Conservation (phyloP, 441 rosid genomes). For the Adansonia gregorii region DNA sequence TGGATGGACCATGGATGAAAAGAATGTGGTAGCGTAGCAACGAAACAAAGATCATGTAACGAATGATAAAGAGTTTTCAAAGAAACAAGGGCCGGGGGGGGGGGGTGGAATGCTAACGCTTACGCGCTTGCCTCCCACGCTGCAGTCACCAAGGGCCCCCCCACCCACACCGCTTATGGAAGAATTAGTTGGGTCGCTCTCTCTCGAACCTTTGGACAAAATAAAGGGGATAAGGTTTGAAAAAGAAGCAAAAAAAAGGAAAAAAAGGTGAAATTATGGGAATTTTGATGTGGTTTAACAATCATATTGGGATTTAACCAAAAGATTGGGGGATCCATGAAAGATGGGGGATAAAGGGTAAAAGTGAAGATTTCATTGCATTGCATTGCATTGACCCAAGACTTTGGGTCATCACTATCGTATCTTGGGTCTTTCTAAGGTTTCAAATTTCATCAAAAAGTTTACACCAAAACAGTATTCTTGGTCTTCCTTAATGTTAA, state of each 20-base stretch:
- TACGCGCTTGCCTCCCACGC: slow-evolving; percentile 39
- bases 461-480: background rate
- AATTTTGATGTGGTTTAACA: background rate
- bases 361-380: slow-evolving; percentile 2
- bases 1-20: slow-evolving; percentile 13
- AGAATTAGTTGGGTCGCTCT: background rate
- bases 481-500: too few relatives aligned
- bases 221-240: slow-evolving; percentile 27
- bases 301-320: slow-evolving; percentile 19
- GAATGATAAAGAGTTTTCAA: background rate
- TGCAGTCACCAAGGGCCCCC: slow-evolving; percentile 12
- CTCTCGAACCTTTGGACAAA: background rate
- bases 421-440: background rate
- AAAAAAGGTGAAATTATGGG: background rate
- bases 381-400: background rate
- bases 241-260: slow-evolving; percentile 12
- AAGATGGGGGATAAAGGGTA: slow-evolving; percentile 24
- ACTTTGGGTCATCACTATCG: background rate
- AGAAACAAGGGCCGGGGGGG: background rate
- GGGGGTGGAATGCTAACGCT: background rate
- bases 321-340: slow-evolving; percentile 16
- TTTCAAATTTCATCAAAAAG: background rate
- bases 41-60: slow-evolving; percentile 27
- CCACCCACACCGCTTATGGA: background rate
- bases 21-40: slow-evolving; percentile 27